Evolutionary conservation across 495 filamentous ascomycete species (phyloP), one percentile per base, ranked within the genome.

Genomic region (Talaromyces wortmannii): DNA sequence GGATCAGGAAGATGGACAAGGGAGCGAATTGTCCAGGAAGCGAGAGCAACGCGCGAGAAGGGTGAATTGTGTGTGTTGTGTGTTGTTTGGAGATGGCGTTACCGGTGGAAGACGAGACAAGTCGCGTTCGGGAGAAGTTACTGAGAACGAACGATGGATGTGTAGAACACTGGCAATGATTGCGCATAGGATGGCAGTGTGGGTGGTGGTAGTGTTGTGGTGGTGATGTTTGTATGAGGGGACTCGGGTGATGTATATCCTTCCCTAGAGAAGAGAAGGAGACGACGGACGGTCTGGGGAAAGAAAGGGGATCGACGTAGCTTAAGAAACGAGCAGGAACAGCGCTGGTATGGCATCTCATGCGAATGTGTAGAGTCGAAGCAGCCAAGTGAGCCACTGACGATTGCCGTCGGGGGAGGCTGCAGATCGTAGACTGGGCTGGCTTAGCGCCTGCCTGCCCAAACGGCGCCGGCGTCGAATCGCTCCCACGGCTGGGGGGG

Each of bases 291-390:
- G 67, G 61, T 70, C 65, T 60, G 65, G 73, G 71, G 79, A 78
- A 23, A 23, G 23, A 23, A 23, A 79, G 77, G 79, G 83, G 85
- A 89, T 89, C 84, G 85, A 82, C 85, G 82, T 78, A 79, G 79
- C 82, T 87, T 89, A 87, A 84, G 84, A 87, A 72, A 69, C 67
- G 70, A 68, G 62, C 64, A 63, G 64, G 67, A 64, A 63, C 68
- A 62, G 53, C 66, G 46, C 57, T 64, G 64, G 61, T 59, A 67
- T 59, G 23, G 23, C 23, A 23, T 23, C 23, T 23, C 23, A 23
- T 23, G 23, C 23, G 23, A 23, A 23, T 23, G 4, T 23, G 23
- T 23, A 23, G 60, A 68, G 63, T 49, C 36, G 17, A 45, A 56
- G 66, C 55, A 58, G 56, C 59, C 67, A 23, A 23, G 23, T 67